phyloP scores from a whole-genome alignment of 495 filamentous ascomycete species.

The Penicillium longicatenatum region DNA sequence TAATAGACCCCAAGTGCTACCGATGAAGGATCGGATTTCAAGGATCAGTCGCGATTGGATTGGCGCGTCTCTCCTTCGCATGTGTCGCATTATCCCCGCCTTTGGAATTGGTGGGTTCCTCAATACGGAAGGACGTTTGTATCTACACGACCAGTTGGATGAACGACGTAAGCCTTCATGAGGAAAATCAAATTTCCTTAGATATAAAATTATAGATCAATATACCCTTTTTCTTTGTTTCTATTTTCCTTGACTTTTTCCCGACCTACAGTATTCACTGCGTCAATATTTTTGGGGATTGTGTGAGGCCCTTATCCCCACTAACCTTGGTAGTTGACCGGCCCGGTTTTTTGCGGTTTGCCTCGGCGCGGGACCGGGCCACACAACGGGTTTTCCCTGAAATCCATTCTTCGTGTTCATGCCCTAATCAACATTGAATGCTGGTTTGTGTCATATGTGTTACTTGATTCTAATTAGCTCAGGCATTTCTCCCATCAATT shows the following conservation, averaged over 20 bases:
- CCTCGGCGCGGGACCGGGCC: neutral
- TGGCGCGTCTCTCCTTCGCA: conserved; percentile 68
- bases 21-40: conserved; percentile 55
- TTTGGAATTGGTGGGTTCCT: conserved; percentile 89
- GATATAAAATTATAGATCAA: conserved; percentile 26
- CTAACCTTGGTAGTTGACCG: conserved; percentile 16
- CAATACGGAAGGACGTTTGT: conserved; percentile 60
- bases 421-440: neutral
- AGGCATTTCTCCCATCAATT: neutral
- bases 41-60: conserved; percentile 73
- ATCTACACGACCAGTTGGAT: conserved; percentile 34
- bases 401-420: neutral
- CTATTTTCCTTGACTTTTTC: conserved; percentile 1
- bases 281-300: conserved; percentile 9
- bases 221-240: conserved; percentile 28
- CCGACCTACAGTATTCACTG: neutral
- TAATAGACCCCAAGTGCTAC: conserved; percentile 56
- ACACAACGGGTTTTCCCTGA: neutral
- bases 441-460: neutral
- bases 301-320: conserved; percentile 22
- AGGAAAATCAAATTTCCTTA: conserved; percentile 1
- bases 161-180: conserved; percentile 12
- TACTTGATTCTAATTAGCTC: neutral
- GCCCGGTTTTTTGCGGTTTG: conserved; percentile 19
- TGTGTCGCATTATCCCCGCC: conserved; percentile 84